These are phyloP conservation scores for Umbelopsis isabellina DNA, from an alignment of 192 early-diverging fungal genomes.

Conservation along the genomic window DNA sequence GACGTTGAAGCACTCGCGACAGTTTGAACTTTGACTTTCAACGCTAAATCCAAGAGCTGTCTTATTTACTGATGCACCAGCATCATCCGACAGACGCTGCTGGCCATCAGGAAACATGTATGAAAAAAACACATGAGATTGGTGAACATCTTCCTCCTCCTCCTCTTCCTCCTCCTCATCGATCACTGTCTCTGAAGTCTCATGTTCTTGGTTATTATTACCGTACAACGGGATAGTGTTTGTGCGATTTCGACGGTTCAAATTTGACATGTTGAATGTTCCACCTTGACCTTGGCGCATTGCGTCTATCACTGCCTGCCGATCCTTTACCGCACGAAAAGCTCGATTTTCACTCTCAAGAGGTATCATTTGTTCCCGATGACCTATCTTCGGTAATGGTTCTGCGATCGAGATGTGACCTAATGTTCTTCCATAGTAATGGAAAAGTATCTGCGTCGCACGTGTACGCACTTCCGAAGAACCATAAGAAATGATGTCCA, in stretches of 20 bases:
- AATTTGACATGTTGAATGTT: neutral
- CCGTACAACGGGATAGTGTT: neutral
- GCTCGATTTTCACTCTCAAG: conserved; percentile 26
- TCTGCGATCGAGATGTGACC: conserved; percentile 50
- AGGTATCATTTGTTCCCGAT: conserved; percentile 28
- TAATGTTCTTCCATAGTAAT: conserved; percentile 45
- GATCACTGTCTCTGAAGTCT: neutral
- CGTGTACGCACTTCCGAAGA: conserved; percentile 30
- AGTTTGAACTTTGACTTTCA: conserved; percentile 21
- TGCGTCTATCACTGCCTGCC: conserved; percentile 3
- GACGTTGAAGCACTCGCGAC: conserved; percentile 43
- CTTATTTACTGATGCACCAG: neutral
- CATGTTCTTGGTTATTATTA: neutral
- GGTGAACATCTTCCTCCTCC: conserved; percentile 17
- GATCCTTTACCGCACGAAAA: conserved; percentile 24
- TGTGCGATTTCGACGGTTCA: conserved; percentile 11
- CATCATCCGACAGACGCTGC: conserved; percentile 1
- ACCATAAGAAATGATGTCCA: conserved; percentile 55
- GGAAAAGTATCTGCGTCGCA: conserved; percentile 47
- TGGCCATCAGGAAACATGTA: conserved; percentile 41
- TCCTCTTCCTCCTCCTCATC: neutral
- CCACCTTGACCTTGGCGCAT: conserved; percentile 1
- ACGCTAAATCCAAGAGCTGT: neutral
- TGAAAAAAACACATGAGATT: conserved; percentile 43
- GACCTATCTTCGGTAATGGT: conserved; percentile 36